Percentiles rank a stretch among this genome's conserved stretches.
Conservation (phyloP, 805 yeast species). For the Ogataea methanolica region DNA sequence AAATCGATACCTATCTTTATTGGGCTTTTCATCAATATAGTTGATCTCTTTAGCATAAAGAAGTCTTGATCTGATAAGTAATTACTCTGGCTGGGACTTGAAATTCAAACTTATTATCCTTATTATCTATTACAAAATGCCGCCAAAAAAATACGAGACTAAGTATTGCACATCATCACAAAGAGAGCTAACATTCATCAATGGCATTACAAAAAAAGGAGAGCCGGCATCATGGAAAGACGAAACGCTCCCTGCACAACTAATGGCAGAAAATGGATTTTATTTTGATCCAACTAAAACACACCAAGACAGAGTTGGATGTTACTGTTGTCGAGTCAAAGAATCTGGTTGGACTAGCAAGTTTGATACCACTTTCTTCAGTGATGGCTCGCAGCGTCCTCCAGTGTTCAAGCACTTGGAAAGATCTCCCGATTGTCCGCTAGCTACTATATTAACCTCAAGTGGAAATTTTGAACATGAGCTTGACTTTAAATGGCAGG, state of each 20-base stretch:
- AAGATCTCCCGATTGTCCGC: slow-evolving; percentile 25
- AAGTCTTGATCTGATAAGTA: too few relatives aligned
- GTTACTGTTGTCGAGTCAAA: slow-evolving; percentile 53
- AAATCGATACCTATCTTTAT: too few relatives aligned
- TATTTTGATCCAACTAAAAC: slow-evolving; percentile 48
- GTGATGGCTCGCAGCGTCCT: slow-evolving; percentile 9
- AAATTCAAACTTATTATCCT: not conserved
- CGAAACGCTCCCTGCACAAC: slow-evolving; percentile 13
- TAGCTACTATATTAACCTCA: slow-evolving; percentile 15
- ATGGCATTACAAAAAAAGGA: slow-evolving; percentile 17
- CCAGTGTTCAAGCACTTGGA: slow-evolving; percentile 21
- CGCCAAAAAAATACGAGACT: slow-evolving; percentile 3
- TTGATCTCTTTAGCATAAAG: too few relatives aligned
- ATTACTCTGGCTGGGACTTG: not conserved
- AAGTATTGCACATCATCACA: slow-evolving; percentile 11
- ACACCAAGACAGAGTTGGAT: slow-evolving; percentile 47
- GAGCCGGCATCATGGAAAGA: slow-evolving; percentile 31
- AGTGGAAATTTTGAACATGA: slow-evolving; percentile 10
- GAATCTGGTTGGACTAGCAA: slow-evolving; percentile 49
- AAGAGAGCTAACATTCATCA: slow-evolving; percentile 16
- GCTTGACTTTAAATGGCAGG: slow-evolving; percentile 14
- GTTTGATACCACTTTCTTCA: not conserved
- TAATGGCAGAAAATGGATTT: slow-evolving; percentile 56
- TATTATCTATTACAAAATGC: slow-evolving; percentile 1
- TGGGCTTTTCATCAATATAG: too few relatives aligned